phyloP scores from a whole-genome alignment of 768 basidiomycete species.

The Hericium erinaceus region DNA sequence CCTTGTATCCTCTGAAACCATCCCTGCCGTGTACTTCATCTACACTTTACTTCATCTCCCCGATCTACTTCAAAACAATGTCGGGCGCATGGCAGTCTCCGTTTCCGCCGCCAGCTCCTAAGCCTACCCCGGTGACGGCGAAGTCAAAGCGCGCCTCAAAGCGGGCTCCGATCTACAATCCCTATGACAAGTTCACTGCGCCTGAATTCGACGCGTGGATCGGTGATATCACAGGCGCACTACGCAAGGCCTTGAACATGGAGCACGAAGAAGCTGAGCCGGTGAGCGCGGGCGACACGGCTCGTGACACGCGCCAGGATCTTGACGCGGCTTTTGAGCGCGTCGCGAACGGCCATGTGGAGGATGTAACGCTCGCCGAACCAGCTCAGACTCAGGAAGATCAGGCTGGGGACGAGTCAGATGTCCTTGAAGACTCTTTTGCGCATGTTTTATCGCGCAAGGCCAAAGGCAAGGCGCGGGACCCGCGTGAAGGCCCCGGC shows the following conservation, averaged over 20 bases:
- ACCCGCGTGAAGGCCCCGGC: slow-evolving; percentile 50
- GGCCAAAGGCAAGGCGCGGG: slow-evolving; percentile 44
- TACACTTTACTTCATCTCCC: not conserved
- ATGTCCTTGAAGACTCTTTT: slow-evolving; percentile 42
- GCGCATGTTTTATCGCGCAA: slow-evolving; percentile 41
- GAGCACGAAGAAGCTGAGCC: slow-evolving; percentile 8
- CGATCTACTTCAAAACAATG: slow-evolving; percentile 1
- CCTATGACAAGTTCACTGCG: slow-evolving; percentile 64
- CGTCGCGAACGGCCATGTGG: not conserved
- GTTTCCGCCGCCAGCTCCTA: not conserved
- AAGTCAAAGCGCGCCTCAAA: slow-evolving; percentile 7
- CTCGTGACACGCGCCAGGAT: not conserved
- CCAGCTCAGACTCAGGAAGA: slow-evolving; percentile 20
- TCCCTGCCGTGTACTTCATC: not conserved
- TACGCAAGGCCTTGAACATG: slow-evolving; percentile 41
- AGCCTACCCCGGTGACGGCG: not conserved
- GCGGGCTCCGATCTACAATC: slow-evolving; percentile 54
- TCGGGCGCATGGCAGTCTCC: not conserved
- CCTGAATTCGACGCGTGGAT: slow-evolving; percentile 67
- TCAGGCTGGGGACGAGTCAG: slow-evolving; percentile 23
- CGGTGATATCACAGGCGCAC: slow-evolving; percentile 46
- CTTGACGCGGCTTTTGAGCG: not conserved
- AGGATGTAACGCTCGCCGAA: not conserved
- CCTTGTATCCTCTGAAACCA: too few relatives aligned
- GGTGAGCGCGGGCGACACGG: slow-evolving; percentile 18